Base-by-base conservation (phyloP, 2,329 filamentous ascomycete species). In the Elsinoe ampelina region DNA sequence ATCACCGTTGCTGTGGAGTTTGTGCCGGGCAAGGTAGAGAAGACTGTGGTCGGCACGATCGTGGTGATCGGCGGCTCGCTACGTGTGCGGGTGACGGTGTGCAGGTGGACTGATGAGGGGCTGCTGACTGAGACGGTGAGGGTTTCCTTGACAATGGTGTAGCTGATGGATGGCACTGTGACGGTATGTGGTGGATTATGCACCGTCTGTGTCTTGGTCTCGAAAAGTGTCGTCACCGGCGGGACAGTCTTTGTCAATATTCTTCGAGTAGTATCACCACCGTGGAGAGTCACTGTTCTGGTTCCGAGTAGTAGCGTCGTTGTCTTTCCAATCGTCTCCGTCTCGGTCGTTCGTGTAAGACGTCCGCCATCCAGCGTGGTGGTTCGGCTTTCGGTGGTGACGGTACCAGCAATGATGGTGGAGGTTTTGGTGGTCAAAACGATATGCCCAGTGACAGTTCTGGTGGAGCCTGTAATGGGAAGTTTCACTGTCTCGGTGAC, bases 41-140 rank as follows among this genome's bases (percentile, higher is more conserved):
- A 34, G 11, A 56, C 32, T 12, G 54, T 56, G 7, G 54, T 56
- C 11, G 54, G 54, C 11, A 45, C 32, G 2, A 56, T 19, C n/a
- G 41, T 34, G 12, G 54, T 56, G 39, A 48, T 10, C 11, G 54
- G 30, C n/a, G 39, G 39, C 32, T 48, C 41, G 52, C 35, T 55
- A 13, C 35, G 35, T 4, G 52, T 55, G 5, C 19, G 8, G 15
- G 38, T 55, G 20, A 41, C 12, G 8, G 51, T 54, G 7, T 32
- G 51, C 10, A 41, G 11, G n/a, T 41, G 17, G n/a, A 26, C 26
- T 26, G 43, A 47, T 8, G 26, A 47, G 20, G 20, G 43, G 17
- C 43, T 30, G 26, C 26, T 30, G 26, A 30, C 26, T 8, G 26
- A 30, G 2, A 30, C 26, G 26, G 26, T 30, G 26, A 30, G 26